These are phyloP conservation scores for Verticillium longisporum DNA, from an alignment of 2,329 filamentous ascomycete genomes.

Conservation along the genomic window DNA sequence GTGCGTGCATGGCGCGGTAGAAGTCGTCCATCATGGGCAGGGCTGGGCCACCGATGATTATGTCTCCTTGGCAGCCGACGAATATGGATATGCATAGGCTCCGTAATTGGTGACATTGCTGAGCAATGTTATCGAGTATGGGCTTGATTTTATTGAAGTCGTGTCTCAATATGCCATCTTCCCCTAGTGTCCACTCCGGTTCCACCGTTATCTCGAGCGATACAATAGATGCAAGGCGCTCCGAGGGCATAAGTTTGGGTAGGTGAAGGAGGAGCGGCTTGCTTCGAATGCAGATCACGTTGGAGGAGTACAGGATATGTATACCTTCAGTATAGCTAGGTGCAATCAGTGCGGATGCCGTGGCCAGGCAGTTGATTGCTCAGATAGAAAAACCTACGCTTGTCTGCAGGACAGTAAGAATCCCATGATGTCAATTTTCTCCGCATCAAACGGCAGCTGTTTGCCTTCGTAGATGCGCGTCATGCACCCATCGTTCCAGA, in stretches of 20 bases:
- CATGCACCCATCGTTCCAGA: background rate
- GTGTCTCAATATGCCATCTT: background rate
- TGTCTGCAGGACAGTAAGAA: constrained; percentile 20
- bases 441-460: constrained; percentile 4
- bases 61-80: too few relatives aligned
- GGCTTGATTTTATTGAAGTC: background rate
- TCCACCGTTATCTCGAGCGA: constrained; percentile 11
- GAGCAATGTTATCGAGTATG: background rate
- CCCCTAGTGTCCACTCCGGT: background rate
- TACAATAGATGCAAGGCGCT: constrained; percentile 8
- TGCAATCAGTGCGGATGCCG: background rate
- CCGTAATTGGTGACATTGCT: background rate
- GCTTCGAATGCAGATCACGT: constrained; percentile 15
- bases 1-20: background rate
- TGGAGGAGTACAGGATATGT: constrained; percentile 18
- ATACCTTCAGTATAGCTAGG: constrained; percentile 18
- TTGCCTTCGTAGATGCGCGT: background rate
- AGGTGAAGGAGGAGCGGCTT: constrained; percentile 11
- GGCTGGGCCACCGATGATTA: background rate
- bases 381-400: constrained; percentile 10
- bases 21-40: background rate
- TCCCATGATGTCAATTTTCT: constrained; percentile 18
- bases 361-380: background rate
- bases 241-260: constrained; percentile 7
- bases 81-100: background rate